These are phyloP conservation scores for Piper longum DNA, from an alignment of 164 flowering plant species.

Conservation along the genomic window DNA sequence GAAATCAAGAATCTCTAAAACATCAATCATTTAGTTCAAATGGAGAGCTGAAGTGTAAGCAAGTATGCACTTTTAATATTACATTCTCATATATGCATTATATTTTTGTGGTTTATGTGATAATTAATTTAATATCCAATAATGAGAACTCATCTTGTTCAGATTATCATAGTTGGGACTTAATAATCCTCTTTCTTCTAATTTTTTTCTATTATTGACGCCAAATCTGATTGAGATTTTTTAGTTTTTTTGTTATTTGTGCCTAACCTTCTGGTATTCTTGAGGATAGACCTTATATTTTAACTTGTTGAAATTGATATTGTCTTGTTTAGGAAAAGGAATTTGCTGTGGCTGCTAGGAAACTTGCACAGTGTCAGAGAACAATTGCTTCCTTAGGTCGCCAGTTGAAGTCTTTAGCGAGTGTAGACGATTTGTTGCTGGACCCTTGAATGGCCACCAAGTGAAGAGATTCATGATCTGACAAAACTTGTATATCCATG, in stretches of 20 bases:
- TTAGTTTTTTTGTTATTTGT: neutral
- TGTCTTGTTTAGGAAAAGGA: constrained; percentile 48
- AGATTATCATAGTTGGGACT: no score
- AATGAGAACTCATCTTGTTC: no score
- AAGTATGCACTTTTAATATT: constrained; percentile 20
- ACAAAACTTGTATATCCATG: constrained; percentile 23
- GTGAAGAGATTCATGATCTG: constrained; percentile 12
- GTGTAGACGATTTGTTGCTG: constrained; percentile 62
- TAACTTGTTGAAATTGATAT: neutral
- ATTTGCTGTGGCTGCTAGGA: constrained; percentile 63
- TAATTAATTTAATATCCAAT: no score
- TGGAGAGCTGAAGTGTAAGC: constrained; percentile 43
- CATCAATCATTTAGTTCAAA: constrained; percentile 19
- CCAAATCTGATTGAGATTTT: no score
- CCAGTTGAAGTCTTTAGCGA: constrained; percentile 73
- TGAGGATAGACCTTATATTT: neutral
- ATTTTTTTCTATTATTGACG: no score
- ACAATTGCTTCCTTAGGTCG: constrained; percentile 79
- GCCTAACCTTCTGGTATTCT: neutral
- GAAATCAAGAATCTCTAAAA: constrained; percentile 26
- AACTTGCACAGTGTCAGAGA: constrained; percentile 83
- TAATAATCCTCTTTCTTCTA: no score
- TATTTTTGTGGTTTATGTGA: no score
- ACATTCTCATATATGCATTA: no score
- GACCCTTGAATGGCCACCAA: constrained; percentile 41